These are phyloP conservation scores for Grifola frondosa DNA, from an alignment of 1,284 basidiomycete genomes.

Conservation along the genomic window DNA sequence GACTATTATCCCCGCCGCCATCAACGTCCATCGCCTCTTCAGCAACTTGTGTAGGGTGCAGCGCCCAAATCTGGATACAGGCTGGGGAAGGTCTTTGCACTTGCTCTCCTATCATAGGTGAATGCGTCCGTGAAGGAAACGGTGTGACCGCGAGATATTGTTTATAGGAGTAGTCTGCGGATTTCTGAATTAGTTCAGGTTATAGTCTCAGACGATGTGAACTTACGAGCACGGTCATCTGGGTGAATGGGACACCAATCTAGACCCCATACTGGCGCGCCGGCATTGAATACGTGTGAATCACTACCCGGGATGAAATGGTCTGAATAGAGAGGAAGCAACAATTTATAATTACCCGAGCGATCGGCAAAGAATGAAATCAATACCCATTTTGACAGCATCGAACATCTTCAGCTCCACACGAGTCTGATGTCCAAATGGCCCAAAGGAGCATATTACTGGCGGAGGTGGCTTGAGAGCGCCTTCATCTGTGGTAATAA, in stretches of 20 bases:
- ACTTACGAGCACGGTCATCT: constrained; percentile 55
- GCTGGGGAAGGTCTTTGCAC: constrained; percentile 49
- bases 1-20: not conserved
- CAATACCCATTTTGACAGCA: constrained; percentile 52
- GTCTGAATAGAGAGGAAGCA: constrained; percentile 21
- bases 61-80: constrained; percentile 73
- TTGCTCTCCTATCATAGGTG: constrained; percentile 58
- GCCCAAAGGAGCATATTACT: constrained; percentile 63
- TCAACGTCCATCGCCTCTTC: constrained; percentile 25
- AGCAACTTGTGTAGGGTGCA: constrained; percentile 23
- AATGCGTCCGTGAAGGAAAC: constrained; percentile 59
- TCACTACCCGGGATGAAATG: constrained; percentile 47
- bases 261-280: constrained; percentile 82
- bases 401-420: constrained; percentile 56
- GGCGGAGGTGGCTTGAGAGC: constrained; percentile 49
- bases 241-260: constrained; percentile 87
- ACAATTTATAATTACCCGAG: not conserved
- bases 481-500: constrained; percentile 45
- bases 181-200: constrained; percentile 4
- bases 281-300: constrained; percentile 75
- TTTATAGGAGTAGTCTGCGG: constrained; percentile 49
- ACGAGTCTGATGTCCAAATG: constrained; percentile 48
- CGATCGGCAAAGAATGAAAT: not conserved
- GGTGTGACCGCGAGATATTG: constrained; percentile 87
- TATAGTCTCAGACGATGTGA: not conserved